Conservation (phyloP, 345 rosid genomes). For the Erucastrum elatum region DNA sequence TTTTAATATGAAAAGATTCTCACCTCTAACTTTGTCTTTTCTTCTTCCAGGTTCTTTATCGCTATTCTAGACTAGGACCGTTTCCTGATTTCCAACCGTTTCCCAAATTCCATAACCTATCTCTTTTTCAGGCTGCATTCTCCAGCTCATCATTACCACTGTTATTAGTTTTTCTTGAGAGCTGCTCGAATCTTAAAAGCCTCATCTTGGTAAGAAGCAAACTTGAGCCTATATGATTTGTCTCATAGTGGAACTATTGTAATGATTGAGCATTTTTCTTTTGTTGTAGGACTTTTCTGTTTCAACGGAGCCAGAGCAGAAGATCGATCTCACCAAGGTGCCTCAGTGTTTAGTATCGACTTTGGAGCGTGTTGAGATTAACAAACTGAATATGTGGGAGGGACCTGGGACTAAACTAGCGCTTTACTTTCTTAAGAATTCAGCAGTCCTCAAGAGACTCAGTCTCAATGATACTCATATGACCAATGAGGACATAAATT, state of each 20-base stretch:
- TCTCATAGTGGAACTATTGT: background rate
- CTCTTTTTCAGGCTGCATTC: background rate
- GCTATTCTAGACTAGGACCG: background rate
- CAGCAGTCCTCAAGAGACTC: conserved; percentile 1
- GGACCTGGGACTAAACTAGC: background rate
- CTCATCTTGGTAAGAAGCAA: conserved; percentile 8
- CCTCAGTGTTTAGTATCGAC: background rate
- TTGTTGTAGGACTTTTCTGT: background rate
- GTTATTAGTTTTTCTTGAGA: conserved; percentile 10
- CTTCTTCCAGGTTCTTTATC: background rate
- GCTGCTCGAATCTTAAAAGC: conserved; percentile 7
- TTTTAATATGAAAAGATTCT: background rate
- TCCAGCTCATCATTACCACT: background rate
- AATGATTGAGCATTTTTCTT: background rate
- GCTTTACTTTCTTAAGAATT: background rate
- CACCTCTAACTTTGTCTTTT: background rate
- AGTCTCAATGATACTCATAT: background rate
- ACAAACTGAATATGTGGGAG: background rate
- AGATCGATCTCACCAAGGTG: background rate
- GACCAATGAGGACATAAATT: background rate
- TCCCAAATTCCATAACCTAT: conserved; percentile 6
- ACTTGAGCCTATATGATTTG: background rate
- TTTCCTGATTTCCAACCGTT: background rate
- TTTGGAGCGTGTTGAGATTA: conserved; percentile 11
- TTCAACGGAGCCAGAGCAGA: background rate